Conservation (phyloP, 176 grass and related monocot genomes). For the Neostapfia colusana region DNA sequence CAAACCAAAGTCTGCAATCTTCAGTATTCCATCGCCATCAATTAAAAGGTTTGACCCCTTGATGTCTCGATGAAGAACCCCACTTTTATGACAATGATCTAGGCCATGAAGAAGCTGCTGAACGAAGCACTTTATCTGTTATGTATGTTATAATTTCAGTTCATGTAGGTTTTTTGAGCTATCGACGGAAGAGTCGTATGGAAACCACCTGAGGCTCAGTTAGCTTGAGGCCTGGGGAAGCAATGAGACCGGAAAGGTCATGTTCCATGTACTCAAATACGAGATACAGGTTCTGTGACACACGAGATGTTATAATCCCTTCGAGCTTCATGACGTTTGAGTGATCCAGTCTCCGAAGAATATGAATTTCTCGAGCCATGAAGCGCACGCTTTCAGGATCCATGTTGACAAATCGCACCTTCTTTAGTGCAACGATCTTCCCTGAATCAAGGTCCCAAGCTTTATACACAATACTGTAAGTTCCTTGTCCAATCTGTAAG, state of each 20-base stretch:
- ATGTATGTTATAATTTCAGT: slow-evolving; percentile 34
- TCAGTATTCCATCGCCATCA: slow-evolving; percentile 62
- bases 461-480: slow-evolving; percentile 86
- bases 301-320: slow-evolving; percentile 66
- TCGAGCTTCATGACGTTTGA: slow-evolving; percentile 94
- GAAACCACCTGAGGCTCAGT: slow-evolving; percentile 65
- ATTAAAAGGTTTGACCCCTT: slow-evolving; percentile 87
- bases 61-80: slow-evolving; percentile 83
- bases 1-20: slow-evolving; percentile 84
- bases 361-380: slow-evolving; percentile 86
- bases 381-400: too few species aligned
- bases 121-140: slow-evolving; percentile 74
- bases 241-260: slow-evolving; percentile 75
- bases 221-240: slow-evolving; percentile 73
- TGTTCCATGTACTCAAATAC: slow-evolving; percentile 93
- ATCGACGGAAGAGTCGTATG: slow-evolving; percentile 34
- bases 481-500: slow-evolving; percentile 88
- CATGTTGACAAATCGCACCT: slow-evolving; percentile 83
- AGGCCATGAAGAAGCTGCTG: slow-evolving; percentile 77
- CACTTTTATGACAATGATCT: slow-evolving; percentile 72
- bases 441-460: slow-evolving; percentile 74
- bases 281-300: slow-evolving; percentile 74
- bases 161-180: slow-evolving; percentile 7
- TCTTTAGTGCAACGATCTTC: slow-evolving; percentile 78
- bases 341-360: slow-evolving; percentile 71